Evolutionary conservation across 176 grass and related monocot genomes (phyloP).

Genomic region (Otatea glauca): DNA sequence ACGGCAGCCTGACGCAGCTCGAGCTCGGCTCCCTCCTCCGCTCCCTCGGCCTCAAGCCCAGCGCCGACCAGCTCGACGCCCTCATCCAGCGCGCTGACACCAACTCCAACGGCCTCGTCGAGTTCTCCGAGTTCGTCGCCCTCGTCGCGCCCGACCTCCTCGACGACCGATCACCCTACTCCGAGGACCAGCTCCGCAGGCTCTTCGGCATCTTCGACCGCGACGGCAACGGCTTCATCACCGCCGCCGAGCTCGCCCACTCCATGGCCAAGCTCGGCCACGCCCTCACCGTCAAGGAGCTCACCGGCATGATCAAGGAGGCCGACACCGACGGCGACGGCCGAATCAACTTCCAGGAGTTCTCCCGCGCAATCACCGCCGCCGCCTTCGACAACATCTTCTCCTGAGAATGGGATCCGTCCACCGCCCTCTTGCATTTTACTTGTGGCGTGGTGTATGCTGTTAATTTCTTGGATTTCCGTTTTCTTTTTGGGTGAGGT

Average conservation of each 20-base stretch:
- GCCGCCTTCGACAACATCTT: slow-evolving; percentile 86
- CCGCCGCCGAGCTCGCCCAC: slow-evolving; percentile 93
- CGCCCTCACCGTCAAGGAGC: slow-evolving; percentile 82
- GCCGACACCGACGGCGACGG: slow-evolving; percentile 90
- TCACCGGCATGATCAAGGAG: slow-evolving; percentile 97
- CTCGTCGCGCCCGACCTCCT: slow-evolving; percentile 80
- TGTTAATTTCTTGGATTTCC: slow-evolving; percentile 4
- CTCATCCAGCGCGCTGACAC: slow-evolving; percentile 79
- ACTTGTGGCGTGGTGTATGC: background rate
- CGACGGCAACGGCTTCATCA: slow-evolving; percentile 94
- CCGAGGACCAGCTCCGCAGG: slow-evolving; percentile 74
- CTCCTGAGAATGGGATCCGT: slow-evolving; percentile 45
- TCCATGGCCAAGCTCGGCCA: slow-evolving; percentile 91
- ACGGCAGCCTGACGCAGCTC: slow-evolving; percentile 89
- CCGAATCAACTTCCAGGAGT: slow-evolving; percentile 83
- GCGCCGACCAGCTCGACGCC: slow-evolving; percentile 64
- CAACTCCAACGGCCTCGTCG: slow-evolving; percentile 86
- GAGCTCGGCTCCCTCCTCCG: slow-evolving; percentile 87
- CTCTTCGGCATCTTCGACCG: slow-evolving; percentile 85
- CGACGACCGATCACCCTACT: slow-evolving; percentile 68
- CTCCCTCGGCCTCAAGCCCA: slow-evolving; percentile 78
- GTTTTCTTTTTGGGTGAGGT: background rate
- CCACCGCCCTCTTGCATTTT: too few species aligned
- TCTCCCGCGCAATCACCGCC: slow-evolving; percentile 85
- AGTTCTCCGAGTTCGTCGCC: slow-evolving; percentile 92